phyloP scores from a whole-genome alignment of 768 basidiomycete species.

The Gyrodon lividus region DNA sequence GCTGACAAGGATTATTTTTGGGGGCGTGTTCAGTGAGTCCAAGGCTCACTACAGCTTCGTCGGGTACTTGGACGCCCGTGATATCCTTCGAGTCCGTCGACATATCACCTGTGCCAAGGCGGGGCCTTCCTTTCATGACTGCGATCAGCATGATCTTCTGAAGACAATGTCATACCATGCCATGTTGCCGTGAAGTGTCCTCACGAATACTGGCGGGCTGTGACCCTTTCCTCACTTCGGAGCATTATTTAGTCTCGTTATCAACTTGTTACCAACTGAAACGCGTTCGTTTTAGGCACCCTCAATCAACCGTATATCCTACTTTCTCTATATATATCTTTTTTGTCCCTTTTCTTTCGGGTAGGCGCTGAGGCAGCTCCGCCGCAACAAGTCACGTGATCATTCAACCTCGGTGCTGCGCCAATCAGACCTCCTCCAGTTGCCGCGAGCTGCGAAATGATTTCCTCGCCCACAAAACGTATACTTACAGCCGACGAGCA shows the following conservation, averaged over 20 bases:
- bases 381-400: no score
- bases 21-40: neutral
- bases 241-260: neutral
- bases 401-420: neutral
- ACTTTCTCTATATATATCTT: neutral
- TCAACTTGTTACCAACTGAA: neutral
- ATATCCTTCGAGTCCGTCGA: neutral
- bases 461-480: constrained; percentile 33
- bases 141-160: neutral
- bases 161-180: neutral
- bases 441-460: constrained; percentile 10
- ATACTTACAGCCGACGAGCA: constrained; percentile 33
- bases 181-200: neutral
- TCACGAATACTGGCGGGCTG: neutral
- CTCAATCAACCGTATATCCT: neutral
- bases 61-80: neutral
- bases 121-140: neutral
- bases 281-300: neutral
- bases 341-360: no score
- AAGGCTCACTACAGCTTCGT: neutral
- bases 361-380: no score
- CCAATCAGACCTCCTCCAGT: neutral
- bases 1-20: neutral
- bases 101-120: neutral
- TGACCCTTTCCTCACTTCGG: neutral